Base-by-base conservation (phyloP, 2,329 filamentous ascomycete species). In the Curvularia eragrostidis region DNA sequence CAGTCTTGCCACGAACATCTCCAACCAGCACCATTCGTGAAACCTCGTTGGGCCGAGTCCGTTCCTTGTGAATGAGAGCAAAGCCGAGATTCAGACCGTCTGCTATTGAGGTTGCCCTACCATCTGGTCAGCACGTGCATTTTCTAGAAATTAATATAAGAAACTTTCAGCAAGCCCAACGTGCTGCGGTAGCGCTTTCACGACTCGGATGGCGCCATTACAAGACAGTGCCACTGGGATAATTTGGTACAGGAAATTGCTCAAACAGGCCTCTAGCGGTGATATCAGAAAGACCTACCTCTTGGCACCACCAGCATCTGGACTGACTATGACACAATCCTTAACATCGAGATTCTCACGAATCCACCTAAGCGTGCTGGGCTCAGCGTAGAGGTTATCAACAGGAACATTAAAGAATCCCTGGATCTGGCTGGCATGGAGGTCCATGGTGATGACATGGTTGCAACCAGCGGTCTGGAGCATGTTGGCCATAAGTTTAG, bases 401-500 rank as follows among this genome's bases (percentile, higher is more conserved):
- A 89, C 87, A 5, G 87, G 87, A 15, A 89, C 86, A 62, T 96
- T 96, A 84, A 97, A 97, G 82, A 98, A 97, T 41, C 94, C 94
- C 79, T 96, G 91, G 62, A 96, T 96, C 82, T 97, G 93, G 58
- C 89, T 93, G 57, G 93, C 93, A 75, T 97, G 93, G 57, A 97
- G 84, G 73, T 97, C 93, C 91, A 97, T 97, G 18, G 93, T 97
- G 67, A 97, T 96, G 70, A 97, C 89, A 75, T 93, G 91, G 76
- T 93, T 93, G 78, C 92, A 96, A 55, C 94, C 94, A 42, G 93
- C 93, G 2, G 93, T 96, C 77, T 96, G 92, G 54, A 98, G 84
- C 93, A 98, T 97, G 80, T 98, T 97, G 56, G 94, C 94, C 80
- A 97, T 96, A 53, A 98, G 84, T 78, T 95, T 96, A 21, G 94